These are phyloP conservation scores for Tephrocybe rancida DNA, from an alignment of 768 basidiomycete genomes.

Conservation along the genomic window DNA sequence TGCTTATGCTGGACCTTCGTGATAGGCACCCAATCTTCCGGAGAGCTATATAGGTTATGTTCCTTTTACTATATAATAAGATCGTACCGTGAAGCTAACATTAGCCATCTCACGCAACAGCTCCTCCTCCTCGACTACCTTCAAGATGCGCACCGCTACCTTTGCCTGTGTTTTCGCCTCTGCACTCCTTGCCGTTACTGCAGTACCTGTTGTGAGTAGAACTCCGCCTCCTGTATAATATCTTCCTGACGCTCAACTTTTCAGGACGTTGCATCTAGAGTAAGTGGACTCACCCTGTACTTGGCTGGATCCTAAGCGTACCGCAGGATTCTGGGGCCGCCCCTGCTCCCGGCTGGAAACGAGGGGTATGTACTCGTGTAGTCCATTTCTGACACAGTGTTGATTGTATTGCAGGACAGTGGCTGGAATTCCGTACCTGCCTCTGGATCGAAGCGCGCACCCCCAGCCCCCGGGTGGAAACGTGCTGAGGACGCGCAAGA, in stretches of 20 bases:
- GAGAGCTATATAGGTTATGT: slow-evolving; percentile 19
- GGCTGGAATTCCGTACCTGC: no score
- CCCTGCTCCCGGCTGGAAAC: not conserved
- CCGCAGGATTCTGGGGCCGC: slow-evolving; percentile 1
- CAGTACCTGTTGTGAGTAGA: slow-evolving; percentile 18
- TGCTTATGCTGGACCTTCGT: slow-evolving; percentile 17
- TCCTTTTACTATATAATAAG: slow-evolving; percentile 23
- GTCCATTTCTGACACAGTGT: not conserved
- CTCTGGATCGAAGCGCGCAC: no score
- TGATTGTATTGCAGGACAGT: not conserved
- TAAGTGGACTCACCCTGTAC: not conserved
- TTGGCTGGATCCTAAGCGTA: not conserved
- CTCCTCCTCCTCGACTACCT: slow-evolving; percentile 2
- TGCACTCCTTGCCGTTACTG: slow-evolving; percentile 10
- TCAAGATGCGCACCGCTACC: slow-evolving; percentile 15
- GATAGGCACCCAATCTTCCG: slow-evolving; percentile 22
- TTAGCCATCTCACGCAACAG: slow-evolving; percentile 4
- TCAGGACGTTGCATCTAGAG: slow-evolving; percentile 8
- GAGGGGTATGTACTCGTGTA: not conserved
- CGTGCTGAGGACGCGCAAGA: not conserved
- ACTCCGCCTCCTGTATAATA: not conserved
- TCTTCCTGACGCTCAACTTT: not conserved
- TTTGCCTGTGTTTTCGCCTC: slow-evolving; percentile 14
- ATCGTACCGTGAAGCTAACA: slow-evolving; percentile 6
- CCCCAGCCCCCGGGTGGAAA: not conserved